Base-by-base conservation (phyloP, 2,329 filamentous ascomycete species). In the Fusarium nurragi region DNA sequence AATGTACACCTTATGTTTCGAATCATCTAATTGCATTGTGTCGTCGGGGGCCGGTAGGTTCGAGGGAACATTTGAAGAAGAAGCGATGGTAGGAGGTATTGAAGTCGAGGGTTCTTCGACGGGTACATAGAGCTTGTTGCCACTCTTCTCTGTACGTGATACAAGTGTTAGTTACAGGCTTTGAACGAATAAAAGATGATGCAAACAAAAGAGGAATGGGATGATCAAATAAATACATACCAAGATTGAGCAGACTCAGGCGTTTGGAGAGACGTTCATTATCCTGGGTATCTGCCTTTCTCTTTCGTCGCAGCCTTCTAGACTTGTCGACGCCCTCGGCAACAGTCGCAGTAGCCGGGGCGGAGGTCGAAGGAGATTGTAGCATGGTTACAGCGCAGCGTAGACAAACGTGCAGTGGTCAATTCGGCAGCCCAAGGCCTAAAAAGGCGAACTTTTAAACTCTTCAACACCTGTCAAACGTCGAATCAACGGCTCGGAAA, bases 1-100 rank as follows among this genome's bases (percentile, higher is more conserved):
- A 70, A 99, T 93, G 82, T 95, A 97, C 60, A 97, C 88, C 73
- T 90, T 92, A 79, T 97, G 84, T 71, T 91, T 91, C 28, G 91
- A 90, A 77, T 97, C 90, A 78, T 98, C 94, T 60, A 98, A 76
- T 55, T 90, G 85, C 94, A 98, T 97, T 54, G 77, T 73, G 68
- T 93, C 90, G 64, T 86, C 80, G 19, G 47, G 30, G 6, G 43
- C 25, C 34, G 49, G 16, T 6, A 74, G 73, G 44, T 67, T 49
- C 49, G 61, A 45, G 38, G 64, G 46, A 47, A 63, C 38, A 40
- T 57, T 45, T 37, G 54, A 44, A 44, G 67, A 53, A 40, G 65
- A 56, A 45, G 64, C 58, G 45, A 69, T 44, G 40, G 65, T 65
- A 22, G 65, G 61, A 23, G 81, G 30, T n/a, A 46, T 41, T 30